phyloP scores from a whole-genome alignment of 2,329 filamentous ascomycete species.

The Stagonosporopsis vannaccii region DNA sequence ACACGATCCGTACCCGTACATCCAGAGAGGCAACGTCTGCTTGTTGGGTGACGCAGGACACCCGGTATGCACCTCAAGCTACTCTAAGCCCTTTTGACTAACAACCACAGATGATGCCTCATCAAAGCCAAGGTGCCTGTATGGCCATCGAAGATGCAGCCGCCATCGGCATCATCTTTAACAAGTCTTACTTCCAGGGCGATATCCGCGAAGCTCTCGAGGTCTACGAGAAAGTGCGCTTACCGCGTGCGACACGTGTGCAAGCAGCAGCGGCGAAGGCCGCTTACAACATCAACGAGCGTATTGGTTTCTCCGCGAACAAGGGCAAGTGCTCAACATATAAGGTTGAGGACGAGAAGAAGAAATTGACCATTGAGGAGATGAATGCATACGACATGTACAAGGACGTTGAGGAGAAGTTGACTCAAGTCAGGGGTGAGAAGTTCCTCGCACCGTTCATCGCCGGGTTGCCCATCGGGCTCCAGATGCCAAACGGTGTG shows the following conservation, averaged over 20 bases:
- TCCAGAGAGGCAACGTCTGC: conserved; percentile 60
- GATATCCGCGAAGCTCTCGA: conserved; percentile 43
- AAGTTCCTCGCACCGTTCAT: conserved; percentile 16
- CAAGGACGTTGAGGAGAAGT: conserved; percentile 29
- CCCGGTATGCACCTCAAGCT: conserved; percentile 54
- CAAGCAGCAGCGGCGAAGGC: conserved; percentile 49
- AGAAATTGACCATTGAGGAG: conserved; percentile 72
- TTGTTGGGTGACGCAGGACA: conserved; percentile 72
- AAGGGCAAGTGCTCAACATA: conserved; percentile 61
- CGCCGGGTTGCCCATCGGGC: conserved; percentile 15
- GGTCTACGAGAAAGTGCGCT: conserved; percentile 47
- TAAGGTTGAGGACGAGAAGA: conserved; percentile 67
- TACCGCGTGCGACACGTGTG: conserved; percentile 49
- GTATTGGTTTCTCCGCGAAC: conserved; percentile 64
- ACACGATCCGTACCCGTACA: conserved; percentile 68
- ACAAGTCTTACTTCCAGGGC: conserved; percentile 52
- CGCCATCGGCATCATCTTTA: conserved; percentile 68
- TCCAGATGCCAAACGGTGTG: conserved; percentile 19
- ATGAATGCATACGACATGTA: conserved; percentile 63
- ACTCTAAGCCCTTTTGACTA: not conserved
- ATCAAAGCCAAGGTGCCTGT: conserved; percentile 73
- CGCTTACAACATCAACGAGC: conserved; percentile 50
- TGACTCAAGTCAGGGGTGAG: conserved; percentile 12
- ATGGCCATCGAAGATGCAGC: conserved; percentile 74
- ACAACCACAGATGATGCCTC: conserved; percentile 66